A percentile compares a stretch with the other conserved stretches of the same genome.
These are phyloP conservation scores for Microcera coccophila DNA, from an alignment of 2,329 filamentous ascomycete genomes.

Conservation along the genomic window DNA sequence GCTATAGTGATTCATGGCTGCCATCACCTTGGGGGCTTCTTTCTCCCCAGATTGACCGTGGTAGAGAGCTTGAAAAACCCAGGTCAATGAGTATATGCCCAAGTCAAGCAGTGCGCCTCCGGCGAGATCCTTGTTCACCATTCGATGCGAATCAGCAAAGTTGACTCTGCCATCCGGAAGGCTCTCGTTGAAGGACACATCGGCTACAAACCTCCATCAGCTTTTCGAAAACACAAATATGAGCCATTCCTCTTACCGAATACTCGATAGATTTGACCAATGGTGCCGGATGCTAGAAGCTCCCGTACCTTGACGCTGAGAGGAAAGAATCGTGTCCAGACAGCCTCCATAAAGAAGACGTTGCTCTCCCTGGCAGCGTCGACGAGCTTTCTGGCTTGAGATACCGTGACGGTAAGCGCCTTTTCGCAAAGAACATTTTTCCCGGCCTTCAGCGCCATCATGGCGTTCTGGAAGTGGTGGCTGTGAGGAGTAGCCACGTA, in stretches of 20 bases:
- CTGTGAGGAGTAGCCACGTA: conserved; percentile 90
- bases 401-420: conserved; percentile 78
- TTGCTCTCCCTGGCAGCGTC: conserved; percentile 69
- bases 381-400: conserved; percentile 68
- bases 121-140: conserved; percentile 78
- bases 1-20: conserved; percentile 67
- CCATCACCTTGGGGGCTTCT: conserved; percentile 63
- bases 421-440: conserved; percentile 93
- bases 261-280: conserved; percentile 60
- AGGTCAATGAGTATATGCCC: conserved; percentile 84
- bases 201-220: conserved; percentile 38
- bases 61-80: conserved; percentile 87
- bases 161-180: conserved; percentile 54
- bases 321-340: conserved; percentile 88
- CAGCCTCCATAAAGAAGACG: conserved; percentile 78
- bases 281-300: conserved; percentile 51
- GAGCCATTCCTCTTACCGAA: conserved; percentile 38
- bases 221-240: not conserved
- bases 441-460: conserved; percentile 76
- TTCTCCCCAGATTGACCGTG: conserved; percentile 69
- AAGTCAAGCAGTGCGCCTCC: conserved; percentile 81
- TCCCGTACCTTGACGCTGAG: conserved; percentile 72
- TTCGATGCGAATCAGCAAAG: conserved; percentile 62
- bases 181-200: conserved; percentile 59
- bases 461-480: conserved; percentile 87